Evolutionary conservation across 495 filamentous ascomycete species (phyloP).

Genomic region (Podospora sp.): DNA sequence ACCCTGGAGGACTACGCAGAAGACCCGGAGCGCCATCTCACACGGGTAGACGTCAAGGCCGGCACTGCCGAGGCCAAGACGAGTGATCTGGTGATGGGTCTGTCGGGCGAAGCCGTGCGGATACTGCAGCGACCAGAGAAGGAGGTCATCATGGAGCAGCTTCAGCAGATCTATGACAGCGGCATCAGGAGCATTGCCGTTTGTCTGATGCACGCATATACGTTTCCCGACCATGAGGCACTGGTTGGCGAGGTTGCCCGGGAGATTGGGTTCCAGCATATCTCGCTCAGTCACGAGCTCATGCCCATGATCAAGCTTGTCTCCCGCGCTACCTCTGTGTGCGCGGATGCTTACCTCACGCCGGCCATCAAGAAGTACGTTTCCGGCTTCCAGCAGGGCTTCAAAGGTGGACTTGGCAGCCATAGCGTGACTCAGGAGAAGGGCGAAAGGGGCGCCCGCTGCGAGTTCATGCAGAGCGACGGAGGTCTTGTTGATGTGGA

Average conservation of each 20-base stretch:
- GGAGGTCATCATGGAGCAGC: constrained; percentile 51
- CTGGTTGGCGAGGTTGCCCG: constrained; percentile 67
- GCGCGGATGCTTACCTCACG: constrained; percentile 94
- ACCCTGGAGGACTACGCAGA: constrained; percentile 89
- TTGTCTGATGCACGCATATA: constrained; percentile 81
- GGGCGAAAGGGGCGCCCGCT: constrained; percentile 62
- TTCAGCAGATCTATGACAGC: constrained; percentile 61
- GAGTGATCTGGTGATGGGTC: constrained; percentile 62
- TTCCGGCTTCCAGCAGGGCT: constrained; percentile 77
- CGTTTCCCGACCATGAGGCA: constrained; percentile 74
- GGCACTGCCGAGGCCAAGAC: constrained; percentile 48
- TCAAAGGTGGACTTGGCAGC: constrained; percentile 68
- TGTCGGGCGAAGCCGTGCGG: constrained; percentile 71
- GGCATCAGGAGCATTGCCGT: constrained; percentile 74
- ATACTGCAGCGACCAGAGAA: constrained; percentile 63
- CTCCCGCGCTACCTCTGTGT: constrained; percentile 86
- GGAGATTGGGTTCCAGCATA: constrained; percentile 74
- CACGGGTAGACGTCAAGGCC: constrained; percentile 50
- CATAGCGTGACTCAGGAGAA: constrained; percentile 62
- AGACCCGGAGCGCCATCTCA: constrained; percentile 64
- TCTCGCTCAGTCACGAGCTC: constrained; percentile 72
- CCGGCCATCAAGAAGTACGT: constrained; percentile 97
- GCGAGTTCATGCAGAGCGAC: constrained; percentile 88
- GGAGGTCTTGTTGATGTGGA: constrained; percentile 77
- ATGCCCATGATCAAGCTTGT: constrained; percentile 97